Conservation (phyloP, 192 early-diverging fungal genomes). For the Umbelopsis isabellina region DNA sequence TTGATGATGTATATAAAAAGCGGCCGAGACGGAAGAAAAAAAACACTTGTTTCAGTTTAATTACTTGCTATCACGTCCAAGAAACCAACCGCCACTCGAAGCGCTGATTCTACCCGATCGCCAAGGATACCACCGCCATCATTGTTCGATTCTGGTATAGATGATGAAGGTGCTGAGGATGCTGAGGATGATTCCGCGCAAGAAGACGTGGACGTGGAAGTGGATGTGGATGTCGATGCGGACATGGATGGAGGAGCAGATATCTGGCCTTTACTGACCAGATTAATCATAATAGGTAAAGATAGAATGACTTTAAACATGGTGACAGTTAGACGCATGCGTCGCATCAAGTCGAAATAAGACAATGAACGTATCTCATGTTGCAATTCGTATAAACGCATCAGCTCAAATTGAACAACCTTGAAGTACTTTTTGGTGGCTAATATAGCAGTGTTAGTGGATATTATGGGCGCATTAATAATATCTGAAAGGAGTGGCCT, state of each 20-base stretch:
- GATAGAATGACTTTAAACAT: constrained; percentile 54
- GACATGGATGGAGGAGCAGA: not conserved
- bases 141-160: not conserved
- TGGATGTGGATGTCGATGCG: not conserved
- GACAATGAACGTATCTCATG: constrained; percentile 56
- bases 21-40: not conserved
- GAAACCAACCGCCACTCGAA: constrained; percentile 34
- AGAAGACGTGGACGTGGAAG: not conserved
- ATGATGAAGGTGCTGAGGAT: not conserved
- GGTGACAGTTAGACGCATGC: constrained; percentile 56
- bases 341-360: constrained; percentile 58
- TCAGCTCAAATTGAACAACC: constrained; percentile 59
- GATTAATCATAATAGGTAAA: constrained; percentile 59
- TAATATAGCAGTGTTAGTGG: constrained; percentile 7
- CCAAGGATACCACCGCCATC: constrained; percentile 33
- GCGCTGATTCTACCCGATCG: constrained; percentile 33
- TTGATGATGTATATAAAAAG: not conserved
- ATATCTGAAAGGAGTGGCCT: not conserved
- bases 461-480: not conserved
- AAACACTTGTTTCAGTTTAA: not conserved
- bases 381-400: constrained; percentile 58
- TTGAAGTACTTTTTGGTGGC: constrained; percentile 63
- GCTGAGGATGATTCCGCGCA: not conserved
- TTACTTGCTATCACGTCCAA: constrained; percentile 23
- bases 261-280: constrained; percentile 13